A percentile compares a stretch with the other conserved stretches of the same genome.
These are phyloP conservation scores for Dianthus caryophyllus DNA, from an alignment of 148 eudicot species.

Conservation along the genomic window DNA sequence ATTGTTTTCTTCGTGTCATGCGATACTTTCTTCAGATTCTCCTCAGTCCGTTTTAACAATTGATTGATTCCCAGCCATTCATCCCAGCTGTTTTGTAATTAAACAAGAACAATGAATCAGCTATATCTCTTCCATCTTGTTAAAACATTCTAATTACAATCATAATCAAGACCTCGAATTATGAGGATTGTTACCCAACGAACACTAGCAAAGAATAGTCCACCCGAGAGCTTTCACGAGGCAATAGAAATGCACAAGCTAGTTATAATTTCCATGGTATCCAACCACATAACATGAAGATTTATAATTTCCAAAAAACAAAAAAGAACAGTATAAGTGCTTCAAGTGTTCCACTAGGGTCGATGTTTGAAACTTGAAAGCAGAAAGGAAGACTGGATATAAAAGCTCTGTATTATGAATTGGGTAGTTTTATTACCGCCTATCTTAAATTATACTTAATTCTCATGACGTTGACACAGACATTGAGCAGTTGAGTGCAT, in stretches of 20 bases:
- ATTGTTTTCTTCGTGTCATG: slow-evolving; percentile 11
- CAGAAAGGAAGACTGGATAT: background rate
- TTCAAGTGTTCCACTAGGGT: background rate
- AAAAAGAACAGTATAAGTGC: background rate
- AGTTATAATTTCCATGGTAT: background rate
- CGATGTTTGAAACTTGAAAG: background rate
- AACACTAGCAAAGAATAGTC: background rate
- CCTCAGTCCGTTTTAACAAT: slow-evolving; percentile 14
- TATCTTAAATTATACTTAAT: background rate
- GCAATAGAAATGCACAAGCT: background rate
- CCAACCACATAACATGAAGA: background rate
- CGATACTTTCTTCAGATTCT: slow-evolving; percentile 10
- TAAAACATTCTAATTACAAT: background rate
- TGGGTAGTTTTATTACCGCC: background rate
- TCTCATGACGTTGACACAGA: background rate
- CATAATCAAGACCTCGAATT: background rate
- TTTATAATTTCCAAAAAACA: background rate
- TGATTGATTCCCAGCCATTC: slow-evolving; percentile 13
- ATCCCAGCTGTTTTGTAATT: slow-evolving; percentile 17
- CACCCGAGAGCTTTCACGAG: background rate
- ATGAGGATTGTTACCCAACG: background rate
- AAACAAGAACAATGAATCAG: slow-evolving; percentile 10
- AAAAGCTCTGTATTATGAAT: background rate
- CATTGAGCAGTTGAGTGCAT: no score
- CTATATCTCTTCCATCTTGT: slow-evolving; percentile 1